These are phyloP conservation scores for Lenwebbia sp. DNA, from an alignment of 345 rosid genomes.

Conservation along the genomic window DNA sequence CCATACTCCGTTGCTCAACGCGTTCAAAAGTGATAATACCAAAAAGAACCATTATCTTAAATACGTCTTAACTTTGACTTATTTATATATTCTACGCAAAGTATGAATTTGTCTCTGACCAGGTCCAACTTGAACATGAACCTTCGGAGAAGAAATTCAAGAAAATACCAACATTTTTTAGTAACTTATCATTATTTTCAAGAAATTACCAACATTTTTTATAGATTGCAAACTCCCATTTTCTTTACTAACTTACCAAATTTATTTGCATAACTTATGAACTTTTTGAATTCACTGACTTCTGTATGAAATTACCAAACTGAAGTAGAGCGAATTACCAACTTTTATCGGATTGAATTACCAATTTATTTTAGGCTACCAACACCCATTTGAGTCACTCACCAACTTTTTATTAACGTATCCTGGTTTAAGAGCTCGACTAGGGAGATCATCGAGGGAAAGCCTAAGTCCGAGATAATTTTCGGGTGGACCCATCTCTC, in stretches of 20 bases:
- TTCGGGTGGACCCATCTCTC: too few relatives aligned
- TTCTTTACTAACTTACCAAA: not conserved
- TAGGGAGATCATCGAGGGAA: too few relatives aligned
- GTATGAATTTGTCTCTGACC: not conserved
- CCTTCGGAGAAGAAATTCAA: not conserved
- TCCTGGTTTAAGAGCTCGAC: not conserved
- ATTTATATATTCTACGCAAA: not conserved
- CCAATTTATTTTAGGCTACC: not conserved
- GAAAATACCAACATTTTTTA: not conserved
- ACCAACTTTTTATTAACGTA: not conserved
- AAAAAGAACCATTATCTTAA: not conserved
- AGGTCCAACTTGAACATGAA: not conserved
- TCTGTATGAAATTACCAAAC: not conserved
- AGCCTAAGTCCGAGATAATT: too few relatives aligned
- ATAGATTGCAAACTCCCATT: not conserved
- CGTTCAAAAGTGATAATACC: not conserved
- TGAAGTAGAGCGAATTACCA: not conserved
- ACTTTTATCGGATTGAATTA: not conserved
- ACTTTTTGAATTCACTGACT: not conserved
- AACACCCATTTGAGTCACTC: not conserved
- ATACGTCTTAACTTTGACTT: not conserved
- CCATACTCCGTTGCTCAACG: not conserved
- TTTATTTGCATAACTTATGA: not conserved
- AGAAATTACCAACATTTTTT: not conserved
- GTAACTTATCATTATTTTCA: not conserved